phyloP scores from a whole-genome alignment of 2,329 filamentous ascomycete species.

The Colletotrichum sp. region DNA sequence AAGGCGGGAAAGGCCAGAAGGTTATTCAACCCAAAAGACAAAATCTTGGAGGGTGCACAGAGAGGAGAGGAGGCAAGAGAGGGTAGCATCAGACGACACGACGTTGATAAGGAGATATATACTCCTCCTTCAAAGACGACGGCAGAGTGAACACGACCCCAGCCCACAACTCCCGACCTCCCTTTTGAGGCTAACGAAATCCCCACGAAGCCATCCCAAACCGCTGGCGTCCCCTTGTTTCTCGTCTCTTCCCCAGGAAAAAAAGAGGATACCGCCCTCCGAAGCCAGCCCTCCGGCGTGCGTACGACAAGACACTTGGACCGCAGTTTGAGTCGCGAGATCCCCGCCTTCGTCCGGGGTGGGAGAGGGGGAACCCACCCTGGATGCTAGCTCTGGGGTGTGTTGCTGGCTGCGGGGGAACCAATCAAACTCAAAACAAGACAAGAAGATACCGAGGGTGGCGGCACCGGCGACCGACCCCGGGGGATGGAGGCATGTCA shows the following conservation, averaged over 20 bases:
- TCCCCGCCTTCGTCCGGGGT: neutral
- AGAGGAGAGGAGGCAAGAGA: neutral
- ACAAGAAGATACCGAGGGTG: conserved; percentile 19
- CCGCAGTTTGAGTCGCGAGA: neutral
- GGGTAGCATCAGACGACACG: conserved; percentile 2
- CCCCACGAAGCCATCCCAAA: conserved; percentile 6
- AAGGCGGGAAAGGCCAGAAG: neutral
- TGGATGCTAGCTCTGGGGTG: neutral
- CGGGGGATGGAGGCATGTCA: neutral
- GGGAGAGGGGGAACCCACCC: neutral
- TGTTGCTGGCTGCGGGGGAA: conserved; percentile 6
- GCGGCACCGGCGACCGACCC: neutral
- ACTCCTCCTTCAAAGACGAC: neutral
- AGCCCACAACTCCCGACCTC: neutral
- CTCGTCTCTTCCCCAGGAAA: conserved; percentile 11
- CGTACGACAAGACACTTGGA: neutral
- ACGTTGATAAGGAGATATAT: neutral
- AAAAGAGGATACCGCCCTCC: neutral
- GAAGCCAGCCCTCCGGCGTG: neutral
- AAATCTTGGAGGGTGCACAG: neutral
- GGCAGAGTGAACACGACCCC: neutral
- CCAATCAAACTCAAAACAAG: conserved; percentile 14
- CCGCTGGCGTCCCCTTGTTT: neutral
- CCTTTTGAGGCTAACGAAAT: neutral
- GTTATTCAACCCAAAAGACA: neutral